Evolutionary conservation across 495 filamentous ascomycete species (phyloP), one percentile per base, ranked within the genome.

Genomic region (Chaetomidium leptoderma): DNA sequence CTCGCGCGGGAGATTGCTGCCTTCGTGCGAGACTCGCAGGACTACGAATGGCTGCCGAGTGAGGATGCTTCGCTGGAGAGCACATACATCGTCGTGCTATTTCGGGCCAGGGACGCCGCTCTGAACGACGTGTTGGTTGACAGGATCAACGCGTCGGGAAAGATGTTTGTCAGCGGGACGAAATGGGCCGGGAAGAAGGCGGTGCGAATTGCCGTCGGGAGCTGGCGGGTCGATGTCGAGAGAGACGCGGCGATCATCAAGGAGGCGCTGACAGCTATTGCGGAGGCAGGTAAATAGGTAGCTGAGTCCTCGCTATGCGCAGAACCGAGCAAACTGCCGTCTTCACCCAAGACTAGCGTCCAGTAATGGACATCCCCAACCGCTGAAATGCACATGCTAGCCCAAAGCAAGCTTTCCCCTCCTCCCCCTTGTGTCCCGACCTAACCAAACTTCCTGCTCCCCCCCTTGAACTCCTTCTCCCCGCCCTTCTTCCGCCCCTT

Each of bases 141-240:
- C 29, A 81, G 74, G 47, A 93, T 96, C 61, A 96, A 96, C 64
- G 78, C 73, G 6, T 85, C 81, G 6, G 78, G 84, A 30, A 82
- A 81, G 63, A 87, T 96, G 65, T 96, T 89, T 69, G 89, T 95
- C 4, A 89, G 87, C 39, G 88, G 90, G 10, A 95, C 88, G 3
- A 76, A 73, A 48, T 97, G 90, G 90, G 71, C 83, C 36, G 86
- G 86, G 0, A 63, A 73, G 52, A 81, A 86, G 46, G 91, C 91
- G 17, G 85, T 81, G 61, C 78, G 92, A 23, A 81, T 95, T 62
- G 92, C 92, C 0, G 85, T 96, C 33, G 83, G 86, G 11, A 96
- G 87, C 62, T 97, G 92, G 92, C 78, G 81, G 60, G 80, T 85
- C 13, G 75, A 85, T 53, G 73, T 76, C 2, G 76, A 81, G 36